Evolutionary conservation across 1,284 basidiomycete genomes (phyloP).

Genomic region (Volvariella volvacea): DNA sequence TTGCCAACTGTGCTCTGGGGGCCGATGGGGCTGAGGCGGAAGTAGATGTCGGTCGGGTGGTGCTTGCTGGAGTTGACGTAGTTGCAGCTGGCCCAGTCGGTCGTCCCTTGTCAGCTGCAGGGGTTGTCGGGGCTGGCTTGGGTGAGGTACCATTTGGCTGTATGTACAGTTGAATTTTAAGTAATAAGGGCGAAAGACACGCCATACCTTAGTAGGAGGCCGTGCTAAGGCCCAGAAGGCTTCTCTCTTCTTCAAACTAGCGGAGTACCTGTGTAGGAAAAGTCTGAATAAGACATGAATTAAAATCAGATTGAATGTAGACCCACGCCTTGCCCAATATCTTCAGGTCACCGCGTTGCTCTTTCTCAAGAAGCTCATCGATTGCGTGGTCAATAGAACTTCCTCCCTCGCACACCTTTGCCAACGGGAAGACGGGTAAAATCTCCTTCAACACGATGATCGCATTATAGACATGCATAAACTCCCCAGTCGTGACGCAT

Average conservation of each 20-base stretch:
- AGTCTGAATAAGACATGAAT: not conserved
- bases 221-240: constrained; percentile 42
- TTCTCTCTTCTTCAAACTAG: constrained; percentile 66
- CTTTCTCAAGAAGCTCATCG: constrained; percentile 62
- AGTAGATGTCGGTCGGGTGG: constrained; percentile 25
- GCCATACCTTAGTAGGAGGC: constrained; percentile 19
- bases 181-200: too few species aligned
- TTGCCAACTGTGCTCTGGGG: constrained; percentile 47
- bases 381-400: constrained; percentile 52
- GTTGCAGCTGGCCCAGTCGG: constrained; percentile 25
- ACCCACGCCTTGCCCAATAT: constrained; percentile 73
- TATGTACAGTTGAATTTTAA: not conserved
- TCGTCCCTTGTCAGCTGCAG: constrained; percentile 35
- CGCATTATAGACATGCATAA: constrained; percentile 93
- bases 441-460: constrained; percentile 88
- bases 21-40: constrained; percentile 42
- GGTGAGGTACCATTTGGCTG: constrained; percentile 32
- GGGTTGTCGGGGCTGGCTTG: constrained; percentile 25
- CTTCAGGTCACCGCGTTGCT: constrained; percentile 78
- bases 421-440: constrained; percentile 79
- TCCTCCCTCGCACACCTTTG: constrained; percentile 51
- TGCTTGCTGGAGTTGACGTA: constrained; percentile 23
- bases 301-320: not conserved
- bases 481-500: constrained; percentile 72
- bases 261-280: constrained; percentile 49